Conservation (phyloP, 768 basidiomycete species). For the Zangia roseola region DNA sequence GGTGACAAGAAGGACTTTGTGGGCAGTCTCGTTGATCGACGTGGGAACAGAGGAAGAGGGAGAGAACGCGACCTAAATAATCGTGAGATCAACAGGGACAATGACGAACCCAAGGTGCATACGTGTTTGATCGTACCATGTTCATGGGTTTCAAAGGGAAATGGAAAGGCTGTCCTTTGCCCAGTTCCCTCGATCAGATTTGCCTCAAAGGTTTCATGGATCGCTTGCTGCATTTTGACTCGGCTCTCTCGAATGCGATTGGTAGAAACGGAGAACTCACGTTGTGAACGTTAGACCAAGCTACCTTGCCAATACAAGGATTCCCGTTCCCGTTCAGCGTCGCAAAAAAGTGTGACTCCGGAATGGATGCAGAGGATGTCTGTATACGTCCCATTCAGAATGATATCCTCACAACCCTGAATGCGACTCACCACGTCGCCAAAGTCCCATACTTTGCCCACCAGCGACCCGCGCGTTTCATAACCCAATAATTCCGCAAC, state of each 20-base stretch:
- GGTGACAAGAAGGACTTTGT: conserved; percentile 54
- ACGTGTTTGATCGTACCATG: conserved; percentile 75
- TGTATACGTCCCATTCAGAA: conserved; percentile 19
- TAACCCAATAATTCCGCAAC: conserved; percentile 55
- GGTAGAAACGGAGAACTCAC: conserved; percentile 39
- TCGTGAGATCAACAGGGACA: not conserved
- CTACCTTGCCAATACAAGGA: conserved; percentile 59
- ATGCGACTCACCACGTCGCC: conserved; percentile 44
- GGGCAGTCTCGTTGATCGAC: conserved; percentile 36
- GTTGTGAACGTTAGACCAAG: conserved; percentile 57
- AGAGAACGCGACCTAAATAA: conserved; percentile 47
- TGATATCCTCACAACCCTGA: not conserved
- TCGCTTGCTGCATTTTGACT: conserved; percentile 44
- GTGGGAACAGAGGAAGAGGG: conserved; percentile 42
- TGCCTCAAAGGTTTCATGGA: conserved; percentile 51
- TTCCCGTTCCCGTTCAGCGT: conserved; percentile 48
- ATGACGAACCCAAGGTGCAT: conserved; percentile 18
- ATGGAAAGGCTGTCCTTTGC: conserved; percentile 48
- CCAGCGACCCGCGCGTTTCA: conserved; percentile 36
- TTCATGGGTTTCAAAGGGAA: conserved; percentile 61
- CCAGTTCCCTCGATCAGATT: conserved; percentile 47
- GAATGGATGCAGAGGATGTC: conserved; percentile 41
- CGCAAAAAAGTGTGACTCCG: conserved; percentile 58
- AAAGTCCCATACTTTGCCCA: conserved; percentile 53
- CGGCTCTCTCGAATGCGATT: not conserved